phyloP scores from a whole-genome alignment of 371 early-diverging fungal species.

The Mortierella sp. region DNA sequence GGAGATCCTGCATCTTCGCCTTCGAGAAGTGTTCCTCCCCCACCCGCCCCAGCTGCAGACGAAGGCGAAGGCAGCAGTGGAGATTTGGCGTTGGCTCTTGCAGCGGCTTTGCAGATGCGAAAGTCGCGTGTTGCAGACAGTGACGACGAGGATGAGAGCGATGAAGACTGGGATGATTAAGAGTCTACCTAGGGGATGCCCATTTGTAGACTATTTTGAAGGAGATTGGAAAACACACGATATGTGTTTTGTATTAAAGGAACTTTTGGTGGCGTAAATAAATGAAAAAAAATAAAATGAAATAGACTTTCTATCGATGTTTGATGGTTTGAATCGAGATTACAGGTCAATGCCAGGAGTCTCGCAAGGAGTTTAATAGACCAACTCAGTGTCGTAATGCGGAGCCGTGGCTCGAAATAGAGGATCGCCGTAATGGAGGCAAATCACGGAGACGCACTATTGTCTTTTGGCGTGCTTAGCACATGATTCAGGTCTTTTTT shows the following conservation, averaged over 20 bases:
- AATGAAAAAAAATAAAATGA: too few relatives aligned
- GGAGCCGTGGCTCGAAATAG: too few relatives aligned
- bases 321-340: constrained; percentile 1
- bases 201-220: background rate
- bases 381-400: too few relatives aligned
- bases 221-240: background rate
- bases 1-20: constrained; percentile 31
- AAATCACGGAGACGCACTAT: too few relatives aligned
- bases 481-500: too few relatives aligned
- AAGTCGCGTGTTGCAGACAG: constrained; percentile 50
- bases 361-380: too few relatives aligned
- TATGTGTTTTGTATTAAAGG: background rate
- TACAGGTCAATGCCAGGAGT: background rate
- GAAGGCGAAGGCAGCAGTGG: constrained; percentile 38
- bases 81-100: constrained; percentile 50
- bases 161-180: constrained; percentile 55
- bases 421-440: too few relatives aligned
- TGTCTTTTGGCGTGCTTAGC: too few relatives aligned
- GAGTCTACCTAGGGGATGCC: background rate
- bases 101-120: constrained; percentile 30
- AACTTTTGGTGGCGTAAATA: too few relatives aligned
- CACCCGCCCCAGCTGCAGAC: constrained; percentile 16
- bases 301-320: background rate
- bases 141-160: constrained; percentile 54
- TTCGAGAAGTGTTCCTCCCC: constrained; percentile 20